Percentiles rank a stretch among this genome's conserved stretches.
phyloP scores from a whole-genome alignment of 2,329 filamentous ascomycete species.

The Xylaria sp. region DNA sequence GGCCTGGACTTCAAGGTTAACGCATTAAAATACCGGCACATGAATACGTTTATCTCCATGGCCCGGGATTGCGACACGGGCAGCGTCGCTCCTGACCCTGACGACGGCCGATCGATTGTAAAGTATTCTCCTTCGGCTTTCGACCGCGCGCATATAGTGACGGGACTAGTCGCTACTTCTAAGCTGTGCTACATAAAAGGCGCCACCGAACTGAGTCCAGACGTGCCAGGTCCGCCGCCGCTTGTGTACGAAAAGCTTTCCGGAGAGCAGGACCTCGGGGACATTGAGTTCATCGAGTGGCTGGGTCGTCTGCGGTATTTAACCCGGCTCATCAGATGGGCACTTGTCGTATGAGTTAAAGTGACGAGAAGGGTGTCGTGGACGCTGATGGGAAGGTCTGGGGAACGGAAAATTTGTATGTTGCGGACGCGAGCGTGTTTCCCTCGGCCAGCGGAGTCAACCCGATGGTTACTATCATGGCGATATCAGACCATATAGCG shows the following conservation, averaged over 20 bases:
- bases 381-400: conserved; percentile 62
- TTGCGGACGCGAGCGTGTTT: conserved; percentile 74
- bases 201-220: conserved; percentile 72
- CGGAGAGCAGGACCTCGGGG: conserved; percentile 45
- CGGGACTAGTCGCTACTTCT: conserved; percentile 69
- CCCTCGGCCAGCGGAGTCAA: conserved; percentile 76
- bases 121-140: conserved; percentile 70
- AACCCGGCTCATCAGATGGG: conserved; percentile 78
- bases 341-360: conserved; percentile 68
- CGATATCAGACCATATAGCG: conserved; percentile 64
- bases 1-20: conserved; percentile 71
- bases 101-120: conserved; percentile 64
- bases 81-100: conserved; percentile 69
- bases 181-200: conserved; percentile 77
- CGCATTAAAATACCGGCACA: conserved; percentile 67
- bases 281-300: conserved; percentile 63
- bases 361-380: conserved; percentile 55
- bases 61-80: conserved; percentile 75
- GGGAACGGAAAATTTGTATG: conserved; percentile 65
- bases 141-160: conserved; percentile 70
- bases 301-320: conserved; percentile 57
- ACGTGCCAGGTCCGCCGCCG: conserved; percentile 60
- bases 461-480: conserved; percentile 78
- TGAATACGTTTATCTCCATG: conserved; percentile 71
- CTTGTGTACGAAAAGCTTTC: conserved; percentile 49